These are phyloP conservation scores for Datisca glomerata DNA, from an alignment of 306 rosid species.

Conservation along the genomic window DNA sequence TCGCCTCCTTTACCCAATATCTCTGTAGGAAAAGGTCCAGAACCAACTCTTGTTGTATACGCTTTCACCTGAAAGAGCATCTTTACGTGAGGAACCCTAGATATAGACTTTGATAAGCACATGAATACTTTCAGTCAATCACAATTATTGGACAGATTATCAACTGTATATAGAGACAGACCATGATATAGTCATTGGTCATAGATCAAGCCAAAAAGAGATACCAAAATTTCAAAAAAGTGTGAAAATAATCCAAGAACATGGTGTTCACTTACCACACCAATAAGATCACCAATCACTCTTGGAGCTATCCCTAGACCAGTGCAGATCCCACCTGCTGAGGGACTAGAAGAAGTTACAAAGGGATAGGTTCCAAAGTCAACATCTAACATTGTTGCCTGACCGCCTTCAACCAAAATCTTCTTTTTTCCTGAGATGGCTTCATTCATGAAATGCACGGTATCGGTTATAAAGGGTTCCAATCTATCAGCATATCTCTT, in stretches of 20 bases:
- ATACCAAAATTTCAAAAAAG: not conserved
- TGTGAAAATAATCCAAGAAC: slow-evolving; percentile 1
- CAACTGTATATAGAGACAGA: too few relatives aligned
- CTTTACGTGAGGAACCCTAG: slow-evolving; percentile 11
- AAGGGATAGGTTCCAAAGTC: slow-evolving; percentile 98
- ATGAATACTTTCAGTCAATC: too few relatives aligned
- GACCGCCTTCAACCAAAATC: slow-evolving; percentile 96
- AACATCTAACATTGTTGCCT: slow-evolving; percentile 89
- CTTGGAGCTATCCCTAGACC: slow-evolving; percentile 98
- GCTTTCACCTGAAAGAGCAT: slow-evolving; percentile 76
- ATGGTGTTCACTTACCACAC: slow-evolving; percentile 96
- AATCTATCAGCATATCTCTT: slow-evolving; percentile 88
- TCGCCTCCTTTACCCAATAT: slow-evolving; percentile 69
- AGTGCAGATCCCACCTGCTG: slow-evolving; percentile 95
- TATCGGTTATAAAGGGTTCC: slow-evolving; percentile 84
- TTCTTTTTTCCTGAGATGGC: slow-evolving; percentile 69
- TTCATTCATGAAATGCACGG: slow-evolving; percentile 66
- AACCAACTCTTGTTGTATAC: slow-evolving; percentile 93
- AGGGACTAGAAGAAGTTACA: slow-evolving; percentile 96
- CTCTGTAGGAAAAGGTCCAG: slow-evolving; percentile 97
- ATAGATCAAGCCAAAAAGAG: too few relatives aligned
- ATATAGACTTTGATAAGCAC: too few relatives aligned
- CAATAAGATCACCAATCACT: slow-evolving; percentile 79
- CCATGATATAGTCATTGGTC: too few relatives aligned
- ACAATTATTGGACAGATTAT: too few relatives aligned